A percentile compares a stretch with the other conserved stretches of the same genome.
phyloP scores from a whole-genome alignment of 2,329 filamentous ascomycete genomes.

The Fusarium burgessii region DNA sequence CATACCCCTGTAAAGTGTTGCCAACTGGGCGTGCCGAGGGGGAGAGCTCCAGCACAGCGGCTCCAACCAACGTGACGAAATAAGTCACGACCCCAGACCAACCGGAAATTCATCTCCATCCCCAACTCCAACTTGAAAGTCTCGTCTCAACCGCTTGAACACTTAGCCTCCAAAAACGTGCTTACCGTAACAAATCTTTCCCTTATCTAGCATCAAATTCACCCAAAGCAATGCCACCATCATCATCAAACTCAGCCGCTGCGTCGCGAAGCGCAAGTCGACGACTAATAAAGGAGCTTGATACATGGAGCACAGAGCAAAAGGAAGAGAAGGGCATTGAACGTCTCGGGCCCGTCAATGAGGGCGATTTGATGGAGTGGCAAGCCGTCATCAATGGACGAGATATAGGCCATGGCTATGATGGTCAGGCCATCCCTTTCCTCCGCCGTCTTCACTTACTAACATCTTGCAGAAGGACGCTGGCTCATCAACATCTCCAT shows the following conservation, averaged over 20 bases:
- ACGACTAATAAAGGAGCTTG: slow-evolving; percentile 70
- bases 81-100: slow-evolving; percentile 31
- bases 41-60: slow-evolving; percentile 6
- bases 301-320: slow-evolving; percentile 63
- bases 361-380: slow-evolving; percentile 69
- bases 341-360: slow-evolving; percentile 66
- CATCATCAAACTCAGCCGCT: slow-evolving; percentile 35
- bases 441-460: not conserved
- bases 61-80: slow-evolving; percentile 29
- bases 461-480: slow-evolving; percentile 67
- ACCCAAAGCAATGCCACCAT: slow-evolving; percentile 26
- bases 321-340: slow-evolving; percentile 66
- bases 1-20: slow-evolving; percentile 40
- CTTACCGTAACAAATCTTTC: not conserved
- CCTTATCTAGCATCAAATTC: slow-evolving; percentile 13
- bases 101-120: slow-evolving; percentile 10
- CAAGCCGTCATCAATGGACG: slow-evolving; percentile 71
- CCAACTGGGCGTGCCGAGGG: slow-evolving; percentile 25
- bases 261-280: slow-evolving; percentile 63
- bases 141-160: not conserved
- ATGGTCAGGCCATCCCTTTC: slow-evolving; percentile 54
- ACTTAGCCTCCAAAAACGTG: not conserved
- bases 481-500: slow-evolving; percentile 86
- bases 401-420: slow-evolving; percentile 67
- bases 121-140: not conserved